Evolutionary conservation across 768 basidiomycete genomes (phyloP).

Genomic region (Neoboletus brunneissimus): DNA sequence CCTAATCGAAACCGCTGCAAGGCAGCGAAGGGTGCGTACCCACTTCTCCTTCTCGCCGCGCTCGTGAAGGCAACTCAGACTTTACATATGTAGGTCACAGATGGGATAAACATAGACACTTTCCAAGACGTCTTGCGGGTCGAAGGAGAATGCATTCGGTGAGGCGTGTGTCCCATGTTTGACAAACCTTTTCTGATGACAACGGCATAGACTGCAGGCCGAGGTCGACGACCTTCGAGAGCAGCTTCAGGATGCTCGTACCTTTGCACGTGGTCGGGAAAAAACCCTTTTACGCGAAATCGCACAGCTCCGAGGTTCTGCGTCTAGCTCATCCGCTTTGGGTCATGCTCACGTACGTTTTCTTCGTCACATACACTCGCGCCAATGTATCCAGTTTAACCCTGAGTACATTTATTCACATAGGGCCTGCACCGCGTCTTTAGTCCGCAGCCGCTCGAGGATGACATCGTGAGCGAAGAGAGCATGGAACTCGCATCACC

Average conservation of each 20-base stretch:
- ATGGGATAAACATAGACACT: conserved; percentile 12
- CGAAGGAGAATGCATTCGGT: conserved; percentile 39
- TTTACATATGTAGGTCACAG: conserved; percentile 10
- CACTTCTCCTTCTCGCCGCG: background rate
- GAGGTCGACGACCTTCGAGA: conserved; percentile 28
- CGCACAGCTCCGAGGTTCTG: conserved; percentile 9
- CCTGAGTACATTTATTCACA: background rate
- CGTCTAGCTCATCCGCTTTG: conserved; percentile 1
- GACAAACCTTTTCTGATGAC: background rate
- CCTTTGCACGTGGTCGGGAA: conserved; percentile 32
- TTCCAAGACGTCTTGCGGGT: conserved; percentile 28
- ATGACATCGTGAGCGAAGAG: conserved; percentile 36
- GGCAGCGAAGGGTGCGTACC: conserved; percentile 22
- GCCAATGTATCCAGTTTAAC: background rate
- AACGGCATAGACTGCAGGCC: conserved; percentile 30
- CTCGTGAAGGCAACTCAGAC: background rate
- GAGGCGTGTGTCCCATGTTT: conserved; percentile 1
- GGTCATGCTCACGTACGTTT: conserved; percentile 5
- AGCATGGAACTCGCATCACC: conserved; percentile 56
- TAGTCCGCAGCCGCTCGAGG: conserved; percentile 30
- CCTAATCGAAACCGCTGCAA: conserved; percentile 24
- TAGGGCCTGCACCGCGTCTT: conserved; percentile 8
- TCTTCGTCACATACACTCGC: background rate
- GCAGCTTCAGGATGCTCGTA: conserved; percentile 28
- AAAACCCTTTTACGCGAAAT: conserved; percentile 34